These are phyloP conservation scores for Epichloe scottii DNA, from an alignment of 2,329 filamentous ascomycete species.

Conservation along the genomic window DNA sequence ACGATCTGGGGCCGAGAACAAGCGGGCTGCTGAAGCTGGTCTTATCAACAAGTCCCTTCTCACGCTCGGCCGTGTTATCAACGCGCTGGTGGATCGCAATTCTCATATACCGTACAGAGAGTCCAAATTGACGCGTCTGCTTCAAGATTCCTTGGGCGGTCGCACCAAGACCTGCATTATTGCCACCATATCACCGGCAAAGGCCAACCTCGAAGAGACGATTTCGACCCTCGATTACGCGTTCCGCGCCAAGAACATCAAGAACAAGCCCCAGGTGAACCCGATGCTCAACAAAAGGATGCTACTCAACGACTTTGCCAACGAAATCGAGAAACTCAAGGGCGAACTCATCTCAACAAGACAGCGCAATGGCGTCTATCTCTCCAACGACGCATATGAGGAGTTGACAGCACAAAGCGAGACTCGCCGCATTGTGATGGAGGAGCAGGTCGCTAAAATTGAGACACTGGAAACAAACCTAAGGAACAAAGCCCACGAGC, in stretches of 20 bases:
- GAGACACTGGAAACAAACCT: slow-evolving; percentile 85
- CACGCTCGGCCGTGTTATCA: slow-evolving; percentile 92
- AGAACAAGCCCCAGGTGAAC: slow-evolving; percentile 94
- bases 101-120: slow-evolving; percentile 85
- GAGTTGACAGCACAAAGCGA: slow-evolving; percentile 88
- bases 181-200: slow-evolving; percentile 86
- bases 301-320: slow-evolving; percentile 75
- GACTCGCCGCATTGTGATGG: slow-evolving; percentile 76
- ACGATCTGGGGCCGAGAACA: slow-evolving; percentile 93
- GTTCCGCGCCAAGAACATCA: slow-evolving; percentile 95
- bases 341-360: slow-evolving; percentile 85
- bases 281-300: slow-evolving; percentile 88
- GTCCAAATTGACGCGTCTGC: slow-evolving; percentile 84
- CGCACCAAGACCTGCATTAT: slow-evolving; percentile 98
- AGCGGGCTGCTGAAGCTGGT: slow-evolving; percentile 87
- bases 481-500: slow-evolving; percentile 84
- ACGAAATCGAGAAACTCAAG: slow-evolving; percentile 89
- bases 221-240: slow-evolving; percentile 97
- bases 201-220: slow-evolving; percentile 92
- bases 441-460: slow-evolving; percentile 86
- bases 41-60: slow-evolving; percentile 96
- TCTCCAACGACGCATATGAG: slow-evolving; percentile 80
- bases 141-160: slow-evolving; percentile 94
- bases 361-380: slow-evolving; percentile 88
- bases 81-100: slow-evolving; percentile 82